Evolutionary conservation across 192 early-diverging fungal species (phyloP), one percentile per base, ranked within the genome.

Genomic region (Spizellomyces punctatus): DNA sequence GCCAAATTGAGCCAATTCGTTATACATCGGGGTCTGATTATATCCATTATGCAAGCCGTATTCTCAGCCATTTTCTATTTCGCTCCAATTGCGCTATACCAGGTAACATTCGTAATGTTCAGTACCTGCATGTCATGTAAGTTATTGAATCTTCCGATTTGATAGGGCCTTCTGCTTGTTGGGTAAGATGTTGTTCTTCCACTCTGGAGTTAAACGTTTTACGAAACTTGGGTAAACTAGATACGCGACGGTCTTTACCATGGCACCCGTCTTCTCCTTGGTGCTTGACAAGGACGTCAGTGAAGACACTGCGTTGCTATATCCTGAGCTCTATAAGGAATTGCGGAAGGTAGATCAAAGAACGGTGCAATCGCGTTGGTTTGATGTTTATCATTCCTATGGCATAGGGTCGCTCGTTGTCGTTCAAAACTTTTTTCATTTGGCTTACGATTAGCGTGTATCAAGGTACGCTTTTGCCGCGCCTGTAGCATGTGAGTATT

Each of bases 11-110:
- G 91, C 8, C 96, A 98, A 77, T 98, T 98, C 84, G 93, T 98
- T 8, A 96, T 98, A 61, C 96, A 98, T 78, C 91, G 96, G 64
- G 96, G 96, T 44, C 77, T 98, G 63, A 98, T 98, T 61, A 98
- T 98, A 63, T 96, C 96, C 1, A 89, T 98, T 17, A 98, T 98
- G 89, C 96, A 98, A 80, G 95, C 94, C 0, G 96, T 98, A 9
- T 98, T 98, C 69, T 95, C 93, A 9, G 89, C 95, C 2, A 84
- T 98, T 66, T 98, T 96, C 76, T 98, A 96, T 80, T 96, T 94
- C 86, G 96, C 96, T 10, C 96, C 96, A 6, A 96, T 98, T 65
- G 95, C 95, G 42, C 75, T 98, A 62, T 98, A 93, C 78, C 94
- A 96, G 69, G 83, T 73, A 36, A 54, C 27, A 36, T 56, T 56